A percentile compares a stretch with the other conserved stretches of the same genome.
Evolutionary conservation across 2,329 filamentous ascomycete genomes (phyloP).

Genomic region (Fusarium concolor): DNA sequence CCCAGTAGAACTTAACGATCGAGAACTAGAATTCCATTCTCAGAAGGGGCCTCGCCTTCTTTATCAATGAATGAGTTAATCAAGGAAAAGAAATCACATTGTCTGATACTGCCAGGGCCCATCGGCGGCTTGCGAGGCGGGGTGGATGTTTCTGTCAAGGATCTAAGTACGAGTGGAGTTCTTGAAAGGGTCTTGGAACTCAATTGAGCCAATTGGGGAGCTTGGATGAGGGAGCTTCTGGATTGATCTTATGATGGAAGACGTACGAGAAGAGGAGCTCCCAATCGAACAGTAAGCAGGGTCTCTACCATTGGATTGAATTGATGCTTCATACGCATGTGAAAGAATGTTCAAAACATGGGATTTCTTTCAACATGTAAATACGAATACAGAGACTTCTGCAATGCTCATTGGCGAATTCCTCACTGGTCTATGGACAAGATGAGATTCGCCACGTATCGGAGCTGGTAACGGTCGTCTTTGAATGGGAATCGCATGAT

Average conservation of each 20-base stretch:
- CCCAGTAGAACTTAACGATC: background rate
- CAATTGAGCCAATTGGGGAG: constrained; percentile 31
- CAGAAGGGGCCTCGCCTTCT: constrained; percentile 13
- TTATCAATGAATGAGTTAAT: constrained; percentile 32
- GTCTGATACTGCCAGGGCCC: constrained; percentile 33
- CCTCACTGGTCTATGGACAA: constrained; percentile 12
- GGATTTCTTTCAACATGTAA: background rate
- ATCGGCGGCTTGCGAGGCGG: constrained; percentile 40
- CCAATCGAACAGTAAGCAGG: background rate
- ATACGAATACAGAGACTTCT: constrained; percentile 30
- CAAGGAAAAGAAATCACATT: constrained; percentile 22
- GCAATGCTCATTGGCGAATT: constrained; percentile 14
- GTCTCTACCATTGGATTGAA: constrained; percentile 5
- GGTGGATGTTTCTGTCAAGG: constrained; percentile 33
- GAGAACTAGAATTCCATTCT: background rate
- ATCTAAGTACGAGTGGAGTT: constrained; percentile 24
- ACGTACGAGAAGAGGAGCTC: constrained; percentile 26
- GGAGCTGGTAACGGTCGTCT: constrained; percentile 35
- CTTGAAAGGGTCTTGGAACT: constrained; percentile 11
- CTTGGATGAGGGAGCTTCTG: constrained; percentile 2
- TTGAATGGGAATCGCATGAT: constrained; percentile 44
- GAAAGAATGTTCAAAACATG: background rate
- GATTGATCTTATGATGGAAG: constrained; percentile 29
- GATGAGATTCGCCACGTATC: constrained; percentile 30
- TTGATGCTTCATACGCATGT: background rate